Evolutionary conservation across 306 rosid genomes (phyloP).

Genomic region (Castanea sativa): DNA sequence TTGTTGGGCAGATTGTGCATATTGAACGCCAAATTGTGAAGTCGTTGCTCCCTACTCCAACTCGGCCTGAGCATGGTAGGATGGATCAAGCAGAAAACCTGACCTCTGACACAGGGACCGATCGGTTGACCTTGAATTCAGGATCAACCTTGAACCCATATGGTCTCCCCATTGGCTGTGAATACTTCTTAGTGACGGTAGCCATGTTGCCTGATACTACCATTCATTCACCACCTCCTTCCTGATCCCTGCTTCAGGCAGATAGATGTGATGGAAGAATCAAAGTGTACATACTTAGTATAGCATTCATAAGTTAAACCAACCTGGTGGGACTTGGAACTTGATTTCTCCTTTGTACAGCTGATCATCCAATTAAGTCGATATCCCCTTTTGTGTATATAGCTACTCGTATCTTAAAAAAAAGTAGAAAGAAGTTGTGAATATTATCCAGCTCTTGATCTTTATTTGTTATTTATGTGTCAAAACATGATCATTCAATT

Average conservation of each 20-base stretch:
- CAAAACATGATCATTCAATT: background rate
- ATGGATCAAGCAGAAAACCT: conserved; percentile 30
- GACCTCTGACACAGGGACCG: conserved; percentile 54
- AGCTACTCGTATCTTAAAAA: conserved; percentile 12
- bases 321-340: conserved; percentile 48
- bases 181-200: conserved; percentile 90
- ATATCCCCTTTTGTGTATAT: conserved; percentile 41
- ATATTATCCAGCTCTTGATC: conserved; percentile 23
- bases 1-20: conserved; percentile 99
- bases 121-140: conserved; percentile 89
- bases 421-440: conserved; percentile 19
- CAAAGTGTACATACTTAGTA: conserved; percentile 62
- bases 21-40: conserved; percentile 81
- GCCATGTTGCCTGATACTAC: conserved; percentile 95
- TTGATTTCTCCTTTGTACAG: conserved; percentile 51
- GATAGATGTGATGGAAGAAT: conserved; percentile 93
- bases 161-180: conserved; percentile 95
- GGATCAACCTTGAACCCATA: conserved; percentile 80
- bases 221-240: conserved; percentile 87
- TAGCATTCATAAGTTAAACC: conserved; percentile 35
- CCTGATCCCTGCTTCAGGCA: conserved; percentile 88
- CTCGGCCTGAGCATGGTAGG: conserved; percentile 42
- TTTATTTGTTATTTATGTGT: background rate
- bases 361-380: conserved; percentile 53
- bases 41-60: conserved; percentile 27